These are phyloP conservation scores for Pseudonitzschia multiseries DNA, from an alignment of 108 stramenopile species.

Conservation along the genomic window DNA sequence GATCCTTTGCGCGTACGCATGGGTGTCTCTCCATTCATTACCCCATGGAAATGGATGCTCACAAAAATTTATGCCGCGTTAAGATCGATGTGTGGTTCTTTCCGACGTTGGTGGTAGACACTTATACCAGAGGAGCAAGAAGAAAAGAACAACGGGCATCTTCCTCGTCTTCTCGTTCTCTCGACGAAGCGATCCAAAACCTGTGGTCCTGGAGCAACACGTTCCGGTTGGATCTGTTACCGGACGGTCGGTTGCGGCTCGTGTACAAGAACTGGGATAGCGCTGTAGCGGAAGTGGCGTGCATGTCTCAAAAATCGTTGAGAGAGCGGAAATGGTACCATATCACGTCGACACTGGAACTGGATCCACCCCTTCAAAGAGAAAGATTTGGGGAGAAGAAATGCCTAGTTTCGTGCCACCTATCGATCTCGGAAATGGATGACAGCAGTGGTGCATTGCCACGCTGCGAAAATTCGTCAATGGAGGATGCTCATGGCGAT, in stretches of 20 bases:
- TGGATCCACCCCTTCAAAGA: too few relatives aligned
- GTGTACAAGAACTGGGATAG: neutral
- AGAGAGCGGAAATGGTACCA: neutral
- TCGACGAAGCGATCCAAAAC: neutral
- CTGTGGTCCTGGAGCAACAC: neutral
- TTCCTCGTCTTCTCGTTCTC: neutral
- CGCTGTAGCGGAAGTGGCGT: neutral
- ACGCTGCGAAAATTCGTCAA: too few relatives aligned
- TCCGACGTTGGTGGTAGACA: constrained; percentile 4
- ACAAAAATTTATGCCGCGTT: neutral
- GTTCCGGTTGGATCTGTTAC: neutral
- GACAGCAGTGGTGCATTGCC: neutral
- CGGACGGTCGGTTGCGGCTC: neutral
- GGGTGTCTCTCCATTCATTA: neutral
- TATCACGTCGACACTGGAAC: neutral
- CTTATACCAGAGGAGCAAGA: neutral
- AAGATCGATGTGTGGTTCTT: constrained; percentile 10
- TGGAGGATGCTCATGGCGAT: too few relatives aligned
- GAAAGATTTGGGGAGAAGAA: neutral
- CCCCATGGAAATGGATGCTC: neutral
- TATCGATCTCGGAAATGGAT: neutral
- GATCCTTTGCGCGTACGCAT: constrained; percentile 9
- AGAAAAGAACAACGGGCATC: neutral
- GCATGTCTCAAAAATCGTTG: neutral
- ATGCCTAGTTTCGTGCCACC: neutral